Evolutionary conservation across 345 rosid species (phyloP).

Genomic region (Reutealis trisperma): DNA sequence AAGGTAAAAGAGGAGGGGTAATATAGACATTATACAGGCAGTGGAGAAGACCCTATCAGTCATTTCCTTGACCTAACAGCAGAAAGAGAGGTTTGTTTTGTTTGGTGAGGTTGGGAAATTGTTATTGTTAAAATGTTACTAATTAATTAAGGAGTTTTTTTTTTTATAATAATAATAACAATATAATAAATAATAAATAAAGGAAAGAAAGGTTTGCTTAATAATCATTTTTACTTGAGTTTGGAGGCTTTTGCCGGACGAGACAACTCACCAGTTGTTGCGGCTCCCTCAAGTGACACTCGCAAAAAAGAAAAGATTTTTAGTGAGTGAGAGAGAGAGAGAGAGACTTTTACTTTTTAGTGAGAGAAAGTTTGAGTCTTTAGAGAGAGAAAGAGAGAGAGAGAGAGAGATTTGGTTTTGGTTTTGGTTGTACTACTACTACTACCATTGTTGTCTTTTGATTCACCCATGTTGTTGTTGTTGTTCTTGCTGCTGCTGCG

Average conservation of each 20-base stretch:
- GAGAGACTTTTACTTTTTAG: constrained; percentile 14
- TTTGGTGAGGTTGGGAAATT: background rate
- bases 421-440: background rate
- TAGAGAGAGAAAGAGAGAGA: constrained; percentile 17
- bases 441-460: constrained; percentile 11
- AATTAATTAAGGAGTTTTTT: no score
- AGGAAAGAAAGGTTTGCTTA: background rate
- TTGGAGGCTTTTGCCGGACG: constrained; percentile 38
- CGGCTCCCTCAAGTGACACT: constrained; percentile 47
- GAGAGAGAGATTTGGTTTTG: constrained; percentile 1
- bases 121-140: background rate
- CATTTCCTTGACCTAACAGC: constrained; percentile 1
- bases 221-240: constrained; percentile 17
- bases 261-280: constrained; percentile 55
- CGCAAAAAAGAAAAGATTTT: constrained; percentile 13
- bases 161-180: background rate
- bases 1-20: background rate
- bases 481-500: constrained; percentile 7
- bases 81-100: background rate
- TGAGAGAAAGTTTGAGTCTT: constrained; percentile 10
- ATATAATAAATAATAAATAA: background rate
- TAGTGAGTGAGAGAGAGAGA: constrained; percentile 23
- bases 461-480: constrained; percentile 18
- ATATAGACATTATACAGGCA: background rate
- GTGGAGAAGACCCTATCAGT: background rate